Conservation (phyloP, 1,284 basidiomycete genomes). For the Rugiboletus extremiorientalis region DNA sequence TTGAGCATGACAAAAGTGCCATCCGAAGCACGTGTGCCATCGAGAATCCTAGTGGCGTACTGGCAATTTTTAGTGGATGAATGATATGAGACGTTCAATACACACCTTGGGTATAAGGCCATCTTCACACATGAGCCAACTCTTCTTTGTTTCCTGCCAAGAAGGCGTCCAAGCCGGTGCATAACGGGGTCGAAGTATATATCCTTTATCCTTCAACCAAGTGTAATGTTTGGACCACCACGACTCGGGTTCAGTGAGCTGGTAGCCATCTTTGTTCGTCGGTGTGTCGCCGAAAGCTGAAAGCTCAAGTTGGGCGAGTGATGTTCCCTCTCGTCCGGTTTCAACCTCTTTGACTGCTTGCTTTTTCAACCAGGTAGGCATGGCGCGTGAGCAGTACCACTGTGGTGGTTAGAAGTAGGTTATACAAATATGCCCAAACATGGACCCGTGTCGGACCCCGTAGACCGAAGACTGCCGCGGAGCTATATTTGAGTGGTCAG, state of each 20-base stretch:
- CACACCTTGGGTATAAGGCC: no score
- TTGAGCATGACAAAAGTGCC: constrained; percentile 16
- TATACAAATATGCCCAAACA: constrained; percentile 12
- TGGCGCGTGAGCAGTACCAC: not conserved
- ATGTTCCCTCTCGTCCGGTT: not conserved
- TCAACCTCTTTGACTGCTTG: not conserved
- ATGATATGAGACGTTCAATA: no score
- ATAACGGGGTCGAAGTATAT: constrained; percentile 27
- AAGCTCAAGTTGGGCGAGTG: constrained; percentile 1
- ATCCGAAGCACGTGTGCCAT: constrained; percentile 13
- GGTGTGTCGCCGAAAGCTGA: not conserved
- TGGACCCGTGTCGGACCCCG: constrained; percentile 10
- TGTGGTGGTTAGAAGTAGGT: not conserved
- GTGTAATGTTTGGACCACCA: constrained; percentile 34
- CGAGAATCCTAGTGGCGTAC: not conserved
- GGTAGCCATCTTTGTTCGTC: not conserved
- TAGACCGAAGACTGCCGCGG: constrained; percentile 2
- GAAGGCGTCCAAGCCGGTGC: constrained; percentile 29
- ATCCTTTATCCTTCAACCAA: constrained; percentile 27
- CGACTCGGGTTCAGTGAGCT: constrained; percentile 6
- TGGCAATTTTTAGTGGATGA: no score
- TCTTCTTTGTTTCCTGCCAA: constrained; percentile 13
- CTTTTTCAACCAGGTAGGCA: not conserved
- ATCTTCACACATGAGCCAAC: not conserved
- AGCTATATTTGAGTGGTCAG: not conserved